phyloP scores from a whole-genome alignment of 2,329 filamentous ascomycete genomes.

The Didymella segeticola region DNA sequence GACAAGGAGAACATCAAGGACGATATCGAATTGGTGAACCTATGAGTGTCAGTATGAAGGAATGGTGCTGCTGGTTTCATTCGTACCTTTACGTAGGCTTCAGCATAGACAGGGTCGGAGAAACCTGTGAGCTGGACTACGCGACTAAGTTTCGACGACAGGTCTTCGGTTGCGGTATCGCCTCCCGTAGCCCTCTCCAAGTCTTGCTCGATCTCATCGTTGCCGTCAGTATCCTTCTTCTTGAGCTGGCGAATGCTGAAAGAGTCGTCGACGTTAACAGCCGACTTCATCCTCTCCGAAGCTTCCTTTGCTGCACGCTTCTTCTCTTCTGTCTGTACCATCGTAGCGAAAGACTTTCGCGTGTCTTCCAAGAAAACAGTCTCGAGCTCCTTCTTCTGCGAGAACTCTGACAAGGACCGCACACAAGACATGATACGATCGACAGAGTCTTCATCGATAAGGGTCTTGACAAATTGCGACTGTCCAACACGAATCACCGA shows the following conservation, averaged over 20 bases:
- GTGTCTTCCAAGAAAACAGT: slow-evolving; percentile 94
- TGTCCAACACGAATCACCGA: slow-evolving; percentile 97
- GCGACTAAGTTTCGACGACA: slow-evolving; percentile 91
- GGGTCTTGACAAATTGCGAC: slow-evolving; percentile 97
- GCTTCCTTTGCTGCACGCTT: slow-evolving; percentile 96
- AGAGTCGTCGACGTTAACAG: slow-evolving; percentile 94
- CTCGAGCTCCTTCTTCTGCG: slow-evolving; percentile 87
- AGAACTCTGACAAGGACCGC: slow-evolving; percentile 87
- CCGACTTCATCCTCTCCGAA: slow-evolving; percentile 88
- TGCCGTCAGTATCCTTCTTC: slow-evolving; percentile 81
- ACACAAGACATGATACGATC: slow-evolving; percentile 99
- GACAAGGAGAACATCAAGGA: slow-evolving; percentile 92
- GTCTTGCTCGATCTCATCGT: slow-evolving; percentile 86
- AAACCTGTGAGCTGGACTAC: slow-evolving; percentile 98
- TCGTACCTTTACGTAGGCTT: slow-evolving; percentile 88
- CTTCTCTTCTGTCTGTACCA: slow-evolving; percentile 97
- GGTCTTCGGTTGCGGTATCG: slow-evolving; percentile 81
- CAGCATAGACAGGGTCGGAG: slow-evolving; percentile 97
- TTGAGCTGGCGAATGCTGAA: slow-evolving; percentile 91
- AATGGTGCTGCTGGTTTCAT: background rate
- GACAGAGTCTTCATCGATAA: slow-evolving; percentile 97
- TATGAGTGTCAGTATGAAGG: slow-evolving; percentile 21
- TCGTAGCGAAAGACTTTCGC: slow-evolving; percentile 91
- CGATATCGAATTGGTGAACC: slow-evolving; percentile 96
- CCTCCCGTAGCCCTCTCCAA: slow-evolving; percentile 94